phyloP scores from a whole-genome alignment of 2,329 filamentous ascomycete genomes.

The Paracorniculantispora psalliotae region DNA sequence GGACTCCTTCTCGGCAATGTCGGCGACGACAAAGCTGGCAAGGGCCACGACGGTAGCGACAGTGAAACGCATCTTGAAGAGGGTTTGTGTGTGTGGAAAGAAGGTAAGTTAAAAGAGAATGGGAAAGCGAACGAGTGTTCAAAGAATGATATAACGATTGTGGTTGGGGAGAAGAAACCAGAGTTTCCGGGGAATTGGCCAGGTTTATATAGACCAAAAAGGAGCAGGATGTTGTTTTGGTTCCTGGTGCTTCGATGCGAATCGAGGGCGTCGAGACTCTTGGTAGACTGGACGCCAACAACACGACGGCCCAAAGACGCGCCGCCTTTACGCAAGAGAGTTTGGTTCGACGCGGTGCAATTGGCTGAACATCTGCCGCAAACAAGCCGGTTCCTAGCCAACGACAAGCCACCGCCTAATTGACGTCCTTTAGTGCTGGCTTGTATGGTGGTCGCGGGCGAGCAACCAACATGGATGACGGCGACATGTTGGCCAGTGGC shows the following conservation, averaged over 20 bases:
- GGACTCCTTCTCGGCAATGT: no score
- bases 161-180: neutral
- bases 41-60: constrained; percentile 6
- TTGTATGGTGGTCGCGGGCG: no score
- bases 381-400: neutral
- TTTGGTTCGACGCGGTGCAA: neutral
- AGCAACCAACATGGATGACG: constrained; percentile 1
- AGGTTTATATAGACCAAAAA: constrained; percentile 4
- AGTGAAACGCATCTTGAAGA: constrained; percentile 8
- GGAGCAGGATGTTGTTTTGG: no score
- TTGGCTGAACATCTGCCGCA: neutral
- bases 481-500: neutral
- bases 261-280: neutral
- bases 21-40: constrained; percentile 27
- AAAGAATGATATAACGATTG: neutral
- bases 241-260: no score
- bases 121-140: neutral
- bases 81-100: neutral
- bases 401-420: neutral
- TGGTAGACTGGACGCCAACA: neutral
- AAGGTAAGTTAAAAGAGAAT: neutral
- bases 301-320: neutral
- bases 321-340: neutral
- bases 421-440: neutral
- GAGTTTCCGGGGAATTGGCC: neutral